Percentiles rank a stretch among this genome's conserved stretches.
These are phyloP conservation scores for Clathrospora elynae DNA, from an alignment of 2,329 filamentous ascomycete genomes.

Conservation along the genomic window DNA sequence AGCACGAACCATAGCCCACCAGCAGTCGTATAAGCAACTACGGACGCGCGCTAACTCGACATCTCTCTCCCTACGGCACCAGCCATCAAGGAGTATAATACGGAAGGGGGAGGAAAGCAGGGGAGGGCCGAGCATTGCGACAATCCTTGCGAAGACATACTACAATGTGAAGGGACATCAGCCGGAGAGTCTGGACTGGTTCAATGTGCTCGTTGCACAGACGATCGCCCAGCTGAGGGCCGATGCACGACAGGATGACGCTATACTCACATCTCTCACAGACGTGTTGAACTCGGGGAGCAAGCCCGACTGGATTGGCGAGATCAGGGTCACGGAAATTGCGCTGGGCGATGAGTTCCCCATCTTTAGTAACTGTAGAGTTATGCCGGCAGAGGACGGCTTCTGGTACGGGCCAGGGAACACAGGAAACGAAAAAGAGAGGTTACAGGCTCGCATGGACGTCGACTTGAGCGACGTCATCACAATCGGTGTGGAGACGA, in stretches of 20 bases:
- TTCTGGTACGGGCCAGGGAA: constrained; percentile 54
- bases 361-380: constrained; percentile 96
- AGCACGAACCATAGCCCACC: constrained; percentile 73
- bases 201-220: constrained; percentile 95
- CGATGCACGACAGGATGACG: constrained; percentile 89
- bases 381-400: constrained; percentile 87
- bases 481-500: constrained; percentile 92
- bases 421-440: constrained; percentile 65
- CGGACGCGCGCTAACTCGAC: constrained; percentile 44
- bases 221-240: constrained; percentile 94
- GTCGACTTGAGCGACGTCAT: constrained; percentile 96
- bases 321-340: constrained; percentile 92
- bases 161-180: constrained; percentile 96
- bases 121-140: constrained; percentile 82
- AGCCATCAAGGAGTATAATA: constrained; percentile 55
- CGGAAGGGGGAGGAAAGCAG: constrained; percentile 34
- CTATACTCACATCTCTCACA: constrained; percentile 82
- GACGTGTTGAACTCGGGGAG: constrained; percentile 84
- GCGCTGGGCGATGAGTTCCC: constrained; percentile 96
- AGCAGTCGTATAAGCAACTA: constrained; percentile 36
- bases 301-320: constrained; percentile 88
- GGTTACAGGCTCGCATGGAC: constrained; percentile 93
- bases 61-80: constrained; percentile 41
- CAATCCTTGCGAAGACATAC: constrained; percentile 94
- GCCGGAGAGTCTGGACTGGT: constrained; percentile 96